Evolutionary conservation across 441 rosid genomes (phyloP), one percentile per base, ranked within the genome.

Genomic region (Pelargonium myrrhifolium): DNA sequence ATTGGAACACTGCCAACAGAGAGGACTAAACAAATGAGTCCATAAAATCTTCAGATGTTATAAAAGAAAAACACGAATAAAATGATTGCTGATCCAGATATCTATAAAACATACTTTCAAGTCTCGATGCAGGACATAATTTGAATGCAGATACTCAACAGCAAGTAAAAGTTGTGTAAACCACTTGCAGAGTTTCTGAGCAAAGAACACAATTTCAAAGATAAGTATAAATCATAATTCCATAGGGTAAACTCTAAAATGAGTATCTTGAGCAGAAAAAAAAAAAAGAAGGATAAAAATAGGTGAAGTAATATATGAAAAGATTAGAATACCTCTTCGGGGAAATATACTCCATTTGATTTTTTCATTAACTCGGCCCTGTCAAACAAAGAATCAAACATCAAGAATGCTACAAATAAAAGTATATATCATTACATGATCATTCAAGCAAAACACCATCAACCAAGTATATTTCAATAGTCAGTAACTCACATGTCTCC

Each of bases 311-410:
- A n/a, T n/a, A n/a, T n/a, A n/a, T 43, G 49, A 8, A 67, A 24
- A 5, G 59, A 60, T 12, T 22, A 61, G 62, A 24, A 40, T 77
- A 93, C 98, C 91, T 90, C 96, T 74, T 90, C 98, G n/a, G 96
- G 96, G 66, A 93, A 90, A 78, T 85, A 75, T 37, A 83, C 89
- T 15, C 96, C 97, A 70, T 89, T 93, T 20, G 89, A 79, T 79
- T 86, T 90, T 81, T 90, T 93, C 97, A 93, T 93, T 76, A 93
- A 72, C 74, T 90, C 97, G 28, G 94, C 97, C 92, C 97, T 93
- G 78, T 55, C 63, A 73, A 67, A 69, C n/a, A n/a, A n/a, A n/a
- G 43, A 51, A 78, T 67, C 69, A 61, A 42, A 75, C 20, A 64
- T 64, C 40, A 72, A 61, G 51, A 47, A 70, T 40, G 51, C 47